A percentile compares a stretch with the other conserved stretches of the same genome.
phyloP scores from a whole-genome alignment of 495 filamentous ascomycete species.

The Lindgomyces ingoldianus region DNA sequence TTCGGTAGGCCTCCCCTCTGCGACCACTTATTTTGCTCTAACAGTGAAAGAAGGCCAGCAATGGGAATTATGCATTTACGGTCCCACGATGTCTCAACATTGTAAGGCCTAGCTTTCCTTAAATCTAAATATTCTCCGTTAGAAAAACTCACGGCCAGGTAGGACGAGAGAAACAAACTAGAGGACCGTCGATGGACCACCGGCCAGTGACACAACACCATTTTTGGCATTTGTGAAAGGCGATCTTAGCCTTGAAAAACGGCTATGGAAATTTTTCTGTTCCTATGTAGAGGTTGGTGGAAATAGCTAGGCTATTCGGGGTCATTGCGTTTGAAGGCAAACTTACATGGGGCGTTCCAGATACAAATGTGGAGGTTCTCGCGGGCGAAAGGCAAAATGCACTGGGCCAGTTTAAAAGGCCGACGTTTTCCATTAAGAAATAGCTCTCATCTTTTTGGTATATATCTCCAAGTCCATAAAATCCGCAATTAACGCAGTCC shows the following conservation, averaged over 20 bases:
- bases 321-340: too few relatives aligned
- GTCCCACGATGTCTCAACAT: not conserved
- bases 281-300: too few relatives aligned
- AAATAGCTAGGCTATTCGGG: too few relatives aligned
- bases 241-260: not conserved
- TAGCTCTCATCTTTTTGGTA: not conserved
- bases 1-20: not conserved
- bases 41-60: not conserved
- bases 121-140: not conserved
- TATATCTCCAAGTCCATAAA: not conserved
- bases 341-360: too few relatives aligned
- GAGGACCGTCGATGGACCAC: not conserved
- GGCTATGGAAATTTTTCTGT: too few relatives aligned
- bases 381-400: too few relatives aligned
- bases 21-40: not conserved
- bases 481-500: not conserved
- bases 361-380: too few relatives aligned
- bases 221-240: not conserved
- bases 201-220: not conserved
- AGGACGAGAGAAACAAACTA: not conserved
- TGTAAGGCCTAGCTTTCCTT: not conserved
- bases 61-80: slow-evolving; percentile 19
- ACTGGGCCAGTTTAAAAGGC: too few relatives aligned
- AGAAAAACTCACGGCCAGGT: not conserved
- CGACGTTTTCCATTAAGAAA: too few relatives aligned